phyloP scores from a whole-genome alignment of 1,284 basidiomycete species.

The Sutorius eximius region DNA sequence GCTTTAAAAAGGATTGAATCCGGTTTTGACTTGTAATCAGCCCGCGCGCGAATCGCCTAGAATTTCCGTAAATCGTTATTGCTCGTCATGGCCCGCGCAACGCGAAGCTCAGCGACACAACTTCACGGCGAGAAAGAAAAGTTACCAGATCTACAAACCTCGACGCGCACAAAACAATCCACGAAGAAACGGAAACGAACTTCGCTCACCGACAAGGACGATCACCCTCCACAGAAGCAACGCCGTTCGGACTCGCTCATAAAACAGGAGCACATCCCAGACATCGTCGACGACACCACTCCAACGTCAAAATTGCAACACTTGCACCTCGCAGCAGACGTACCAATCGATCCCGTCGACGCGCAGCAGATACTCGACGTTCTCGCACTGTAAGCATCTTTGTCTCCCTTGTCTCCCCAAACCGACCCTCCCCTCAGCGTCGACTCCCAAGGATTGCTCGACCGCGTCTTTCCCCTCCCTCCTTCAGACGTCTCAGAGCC shows the following conservation, averaged over 20 bases:
- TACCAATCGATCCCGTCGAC: conserved; percentile 47
- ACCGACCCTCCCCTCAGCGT: conserved; percentile 42
- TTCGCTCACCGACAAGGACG: conserved; percentile 43
- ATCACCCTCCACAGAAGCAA: conserved; percentile 48
- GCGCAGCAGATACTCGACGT: conserved; percentile 71
- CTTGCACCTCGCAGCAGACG: conserved; percentile 45
- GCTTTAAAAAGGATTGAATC: conserved; percentile 8
- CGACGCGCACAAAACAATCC: conserved; percentile 32
- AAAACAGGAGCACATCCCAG: conserved; percentile 36
- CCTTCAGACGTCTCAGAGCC: conserved; percentile 38
- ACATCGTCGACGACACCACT: conserved; percentile 36
- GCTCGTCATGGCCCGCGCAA: conserved; percentile 61
- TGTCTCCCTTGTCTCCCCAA: conserved; percentile 2
- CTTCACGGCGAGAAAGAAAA: conserved; percentile 39
- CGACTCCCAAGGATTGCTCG: conserved; percentile 74
- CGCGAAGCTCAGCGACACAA: conserved; percentile 55
- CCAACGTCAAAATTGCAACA: conserved; percentile 17
- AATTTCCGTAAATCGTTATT: conserved; percentile 26
- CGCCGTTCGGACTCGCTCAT: conserved; percentile 33
- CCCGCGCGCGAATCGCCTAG: conserved; percentile 21
- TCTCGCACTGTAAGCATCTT: conserved; percentile 61
- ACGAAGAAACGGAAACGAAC: conserved; percentile 68
- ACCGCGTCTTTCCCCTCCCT: conserved; percentile 68
- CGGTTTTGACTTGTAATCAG: conserved; percentile 20
- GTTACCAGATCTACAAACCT: conserved; percentile 22